These are phyloP conservation scores for Catharanthus roseus DNA, from an alignment of 257 asterid species.

Conservation along the genomic window DNA sequence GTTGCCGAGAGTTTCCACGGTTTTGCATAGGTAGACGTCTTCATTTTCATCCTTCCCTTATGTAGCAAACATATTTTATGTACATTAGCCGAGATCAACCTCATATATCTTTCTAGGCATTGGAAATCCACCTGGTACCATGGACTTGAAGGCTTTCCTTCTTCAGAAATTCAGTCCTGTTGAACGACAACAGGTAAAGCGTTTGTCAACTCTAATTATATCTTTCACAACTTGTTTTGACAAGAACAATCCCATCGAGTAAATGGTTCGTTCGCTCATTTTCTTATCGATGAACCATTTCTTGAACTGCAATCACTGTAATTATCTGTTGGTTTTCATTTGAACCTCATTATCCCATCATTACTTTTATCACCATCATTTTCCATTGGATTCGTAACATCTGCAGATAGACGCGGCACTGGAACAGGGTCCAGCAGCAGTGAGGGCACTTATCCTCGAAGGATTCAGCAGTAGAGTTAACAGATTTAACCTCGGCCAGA, in stretches of 20 bases:
- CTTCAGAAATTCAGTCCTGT: conserved; percentile 81
- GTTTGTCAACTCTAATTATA: neutral
- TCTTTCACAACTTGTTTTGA: neutral
- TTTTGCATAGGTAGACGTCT: conserved; percentile 69
- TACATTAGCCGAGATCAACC: conserved; percentile 7
- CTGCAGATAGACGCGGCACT: conserved; percentile 73
- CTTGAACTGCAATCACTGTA: too few species aligned
- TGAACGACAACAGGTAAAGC: conserved; percentile 68
- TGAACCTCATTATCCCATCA: neutral
- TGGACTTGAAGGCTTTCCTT: conserved; percentile 93
- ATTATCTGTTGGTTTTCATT: neutral
- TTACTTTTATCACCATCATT: neutral
- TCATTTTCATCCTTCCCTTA: conserved; percentile 5
- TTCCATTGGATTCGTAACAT: conserved; percentile 1
- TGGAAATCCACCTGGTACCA: conserved; percentile 89
- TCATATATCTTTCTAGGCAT: conserved; percentile 42
- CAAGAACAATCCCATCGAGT: neutral
- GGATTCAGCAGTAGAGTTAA: conserved; percentile 67
- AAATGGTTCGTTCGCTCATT: neutral
- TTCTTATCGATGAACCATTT: too few species aligned
- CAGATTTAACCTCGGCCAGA: conserved; percentile 92
- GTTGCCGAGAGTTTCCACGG: conserved; percentile 84
- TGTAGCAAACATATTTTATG: conserved; percentile 6
- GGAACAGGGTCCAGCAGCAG: conserved; percentile 82
- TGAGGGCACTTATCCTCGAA: conserved; percentile 56